phyloP scores from a whole-genome alignment of 352 stramenopile genomes.

The Blastocystis sp. region DNA sequence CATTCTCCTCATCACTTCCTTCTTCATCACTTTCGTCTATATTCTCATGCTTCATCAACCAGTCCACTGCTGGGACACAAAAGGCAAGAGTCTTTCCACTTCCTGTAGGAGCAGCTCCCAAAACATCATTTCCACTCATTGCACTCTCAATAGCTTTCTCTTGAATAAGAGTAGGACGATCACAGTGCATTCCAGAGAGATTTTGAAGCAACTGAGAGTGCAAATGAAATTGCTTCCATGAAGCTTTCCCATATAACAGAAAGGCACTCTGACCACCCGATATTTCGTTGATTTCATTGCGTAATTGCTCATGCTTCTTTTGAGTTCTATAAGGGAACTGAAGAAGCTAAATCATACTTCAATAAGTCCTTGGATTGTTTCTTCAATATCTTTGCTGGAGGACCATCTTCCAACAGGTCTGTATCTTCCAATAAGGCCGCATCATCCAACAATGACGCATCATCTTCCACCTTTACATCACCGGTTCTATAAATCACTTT shows the following conservation, averaged over 20 bases:
- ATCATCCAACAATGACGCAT: background rate
- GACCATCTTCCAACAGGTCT: background rate
- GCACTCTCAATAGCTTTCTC: conserved; percentile 78
- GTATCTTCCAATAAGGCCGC: background rate
- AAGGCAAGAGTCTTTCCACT: conserved; percentile 87
- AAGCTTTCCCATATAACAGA: background rate
- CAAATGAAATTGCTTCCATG: conserved; percentile 29
- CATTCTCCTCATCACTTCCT: background rate
- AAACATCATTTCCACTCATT: conserved; percentile 81
- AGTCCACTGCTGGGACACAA: conserved; percentile 81
- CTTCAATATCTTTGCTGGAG: background rate
- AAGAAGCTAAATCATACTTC: background rate
- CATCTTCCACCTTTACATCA: background rate
- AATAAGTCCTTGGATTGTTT: background rate
- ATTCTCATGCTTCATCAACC: conserved; percentile 77
- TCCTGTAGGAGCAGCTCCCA: conserved; percentile 82
- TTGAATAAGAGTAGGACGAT: conserved; percentile 79
- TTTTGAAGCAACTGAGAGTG: conserved; percentile 6
- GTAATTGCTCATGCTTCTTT: conserved; percentile 49
- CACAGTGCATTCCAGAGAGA: background rate
- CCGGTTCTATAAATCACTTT: background rate
- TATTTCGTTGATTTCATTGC: conserved; percentile 6
- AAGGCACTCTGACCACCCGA: background rate
- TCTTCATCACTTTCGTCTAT: background rate
- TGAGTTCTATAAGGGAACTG: background rate